These are phyloP conservation scores for Avena eriantha DNA, from an alignment of 176 grass and related monocot genomes.

Conservation along the genomic window DNA sequence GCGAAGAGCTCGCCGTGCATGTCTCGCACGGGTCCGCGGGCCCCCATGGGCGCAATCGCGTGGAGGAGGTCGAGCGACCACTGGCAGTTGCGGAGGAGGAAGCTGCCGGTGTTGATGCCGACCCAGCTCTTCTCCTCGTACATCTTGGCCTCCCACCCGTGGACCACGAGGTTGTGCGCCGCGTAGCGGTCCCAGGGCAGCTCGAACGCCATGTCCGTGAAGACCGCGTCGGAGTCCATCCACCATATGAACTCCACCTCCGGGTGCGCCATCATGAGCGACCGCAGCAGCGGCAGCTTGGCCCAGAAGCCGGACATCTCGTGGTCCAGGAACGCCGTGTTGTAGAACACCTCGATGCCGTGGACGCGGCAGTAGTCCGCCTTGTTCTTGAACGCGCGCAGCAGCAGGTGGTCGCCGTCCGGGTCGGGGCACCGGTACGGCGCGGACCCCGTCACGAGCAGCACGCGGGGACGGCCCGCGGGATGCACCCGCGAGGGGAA, in stretches of 20 bases:
- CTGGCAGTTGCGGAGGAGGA: slow-evolving; percentile 94
- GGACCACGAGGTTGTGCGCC: slow-evolving; percentile 79
- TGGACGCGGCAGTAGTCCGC: slow-evolving; percentile 93
- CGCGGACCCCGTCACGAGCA: slow-evolving; percentile 71
- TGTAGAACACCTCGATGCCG: slow-evolving; percentile 88
- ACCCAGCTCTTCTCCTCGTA: slow-evolving; percentile 85
- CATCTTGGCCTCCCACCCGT: slow-evolving; percentile 74
- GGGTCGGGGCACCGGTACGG: slow-evolving; percentile 71
- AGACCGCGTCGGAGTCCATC: slow-evolving; percentile 91
- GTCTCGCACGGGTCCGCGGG: slow-evolving; percentile 69
- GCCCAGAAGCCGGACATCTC: slow-evolving; percentile 93
- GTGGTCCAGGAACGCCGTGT: slow-evolving; percentile 79
- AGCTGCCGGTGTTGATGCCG: slow-evolving; percentile 83
- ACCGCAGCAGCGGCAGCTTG: slow-evolving; percentile 91
- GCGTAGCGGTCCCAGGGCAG: slow-evolving; percentile 69
- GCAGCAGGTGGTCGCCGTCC: slow-evolving; percentile 77
- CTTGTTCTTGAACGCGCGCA: slow-evolving; percentile 90
- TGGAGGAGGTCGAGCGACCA: slow-evolving; percentile 90
- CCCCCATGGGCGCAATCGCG: slow-evolving; percentile 79
- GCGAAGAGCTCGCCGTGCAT: slow-evolving; percentile 66
- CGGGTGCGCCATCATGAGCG: slow-evolving; percentile 83
- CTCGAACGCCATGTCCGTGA: slow-evolving; percentile 92
- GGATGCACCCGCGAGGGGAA: slow-evolving; percentile 36
- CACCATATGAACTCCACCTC: slow-evolving; percentile 95
- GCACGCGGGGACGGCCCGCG: slow-evolving; percentile 65